Conservation (phyloP, 345 rosid genomes). For the Euphorbia peplus region DNA sequence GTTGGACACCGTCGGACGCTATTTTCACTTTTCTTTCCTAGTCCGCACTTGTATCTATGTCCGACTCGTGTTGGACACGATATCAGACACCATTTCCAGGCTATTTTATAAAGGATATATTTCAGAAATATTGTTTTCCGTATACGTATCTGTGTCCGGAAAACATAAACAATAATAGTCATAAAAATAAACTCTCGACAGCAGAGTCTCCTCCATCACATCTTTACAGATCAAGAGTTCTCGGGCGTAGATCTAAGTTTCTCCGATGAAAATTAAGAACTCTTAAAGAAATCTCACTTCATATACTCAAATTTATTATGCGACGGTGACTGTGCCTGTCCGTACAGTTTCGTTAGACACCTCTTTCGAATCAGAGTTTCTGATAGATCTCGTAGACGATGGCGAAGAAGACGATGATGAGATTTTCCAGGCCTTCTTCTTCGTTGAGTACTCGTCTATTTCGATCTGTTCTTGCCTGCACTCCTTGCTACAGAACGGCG, state of each 20-base stretch:
- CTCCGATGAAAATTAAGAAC: neutral
- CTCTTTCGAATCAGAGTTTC: slow-evolving; percentile 43
- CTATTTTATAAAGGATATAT: too few relatives aligned
- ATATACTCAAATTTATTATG: slow-evolving; percentile 13
- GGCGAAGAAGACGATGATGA: slow-evolving; percentile 23
- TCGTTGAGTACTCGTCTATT: slow-evolving; percentile 39
- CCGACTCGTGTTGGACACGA: too few relatives aligned
- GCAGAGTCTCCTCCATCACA: neutral
- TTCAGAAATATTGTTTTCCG: too few relatives aligned
- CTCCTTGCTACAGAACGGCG: slow-evolving; percentile 72
- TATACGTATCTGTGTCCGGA: too few relatives aligned
- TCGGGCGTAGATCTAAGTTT: neutral
- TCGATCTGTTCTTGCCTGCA: slow-evolving; percentile 86
- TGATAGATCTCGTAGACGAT: slow-evolving; percentile 36
- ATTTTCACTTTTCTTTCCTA: too few relatives aligned
- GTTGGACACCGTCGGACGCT: too few relatives aligned
- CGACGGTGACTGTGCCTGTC: slow-evolving; percentile 50
- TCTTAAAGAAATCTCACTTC: neutral
- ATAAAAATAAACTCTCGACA: neutral
- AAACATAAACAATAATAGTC: neutral
- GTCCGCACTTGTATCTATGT: too few relatives aligned
- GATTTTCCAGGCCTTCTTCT: slow-evolving; percentile 47
- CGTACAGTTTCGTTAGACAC: slow-evolving; percentile 36
- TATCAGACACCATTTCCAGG: too few relatives aligned
- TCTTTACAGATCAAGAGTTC: slow-evolving; percentile 3